Evolutionary conservation across 371 early-diverging fungal genomes (phyloP).

Genomic region (Mucor velutinosus): DNA sequence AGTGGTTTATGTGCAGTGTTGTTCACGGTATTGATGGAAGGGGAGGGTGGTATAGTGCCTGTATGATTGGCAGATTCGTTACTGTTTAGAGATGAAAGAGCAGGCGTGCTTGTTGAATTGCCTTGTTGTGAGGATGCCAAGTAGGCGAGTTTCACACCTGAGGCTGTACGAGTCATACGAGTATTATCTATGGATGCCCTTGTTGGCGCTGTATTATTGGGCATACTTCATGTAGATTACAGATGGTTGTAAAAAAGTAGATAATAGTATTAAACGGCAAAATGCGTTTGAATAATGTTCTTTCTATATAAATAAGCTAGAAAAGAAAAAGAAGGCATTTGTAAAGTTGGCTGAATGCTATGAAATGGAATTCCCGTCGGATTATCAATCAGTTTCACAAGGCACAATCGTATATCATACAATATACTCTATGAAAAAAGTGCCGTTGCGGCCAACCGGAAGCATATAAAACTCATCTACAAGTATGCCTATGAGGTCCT

Average conservation of each 20-base stretch:
- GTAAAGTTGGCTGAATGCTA: neutral
- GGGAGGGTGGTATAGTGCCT: neutral
- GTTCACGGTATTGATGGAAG: neutral
- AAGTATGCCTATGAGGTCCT: too few species aligned
- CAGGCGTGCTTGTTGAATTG: neutral
- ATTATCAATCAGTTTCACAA: neutral
- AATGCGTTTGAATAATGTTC: neutral
- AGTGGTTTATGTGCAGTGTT: conserved; percentile 19
- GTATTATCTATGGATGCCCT: conserved; percentile 18
- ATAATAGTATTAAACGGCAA: neutral
- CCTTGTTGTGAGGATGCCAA: conserved; percentile 16
- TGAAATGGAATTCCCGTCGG: neutral
- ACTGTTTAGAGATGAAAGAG: neutral
- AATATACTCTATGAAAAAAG: too few species aligned
- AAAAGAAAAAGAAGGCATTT: neutral
- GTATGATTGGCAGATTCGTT: neutral
- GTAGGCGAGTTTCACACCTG: conserved; percentile 22
- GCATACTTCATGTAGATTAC: neutral
- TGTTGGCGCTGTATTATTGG: conserved; percentile 8
- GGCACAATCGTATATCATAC: too few species aligned
- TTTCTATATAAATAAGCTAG: neutral
- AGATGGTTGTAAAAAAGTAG: neutral
- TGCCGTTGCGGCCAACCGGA: too few species aligned
- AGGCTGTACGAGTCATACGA: conserved; percentile 18
- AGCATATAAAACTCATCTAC: too few species aligned